Percentiles rank a stretch among this genome's conserved stretches.
These are phyloP conservation scores for Clonostachys byssicola DNA, from an alignment of 2,329 filamentous ascomycete genomes.

Conservation along the genomic window DNA sequence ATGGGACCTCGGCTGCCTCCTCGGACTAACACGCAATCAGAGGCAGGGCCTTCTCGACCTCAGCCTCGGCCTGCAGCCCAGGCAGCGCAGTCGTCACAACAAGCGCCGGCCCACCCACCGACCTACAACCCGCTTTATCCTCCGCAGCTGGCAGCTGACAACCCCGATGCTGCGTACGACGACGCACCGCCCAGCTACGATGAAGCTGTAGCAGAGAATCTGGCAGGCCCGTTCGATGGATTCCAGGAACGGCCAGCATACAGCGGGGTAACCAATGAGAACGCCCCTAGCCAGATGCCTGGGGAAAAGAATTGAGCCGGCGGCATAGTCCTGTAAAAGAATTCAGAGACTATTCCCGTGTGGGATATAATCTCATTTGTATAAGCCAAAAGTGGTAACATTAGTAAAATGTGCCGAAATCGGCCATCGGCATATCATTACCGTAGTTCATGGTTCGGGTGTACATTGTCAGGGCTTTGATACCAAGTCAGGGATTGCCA, in stretches of 20 bases:
- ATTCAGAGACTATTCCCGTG: no score
- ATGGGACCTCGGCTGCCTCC: conserved; percentile 27
- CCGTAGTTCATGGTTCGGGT: no score
- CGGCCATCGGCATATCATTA: background rate
- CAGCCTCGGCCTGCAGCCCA: conserved; percentile 3
- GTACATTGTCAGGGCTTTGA: no score
- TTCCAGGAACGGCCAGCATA: conserved; percentile 59
- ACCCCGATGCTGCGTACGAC: conserved; percentile 45
- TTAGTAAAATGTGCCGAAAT: background rate
- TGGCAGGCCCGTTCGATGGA: conserved; percentile 66
- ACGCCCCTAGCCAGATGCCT: conserved; percentile 48
- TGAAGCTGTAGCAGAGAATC: conserved; percentile 78
- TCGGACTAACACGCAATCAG: conserved; percentile 14
- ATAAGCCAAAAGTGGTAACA: background rate
- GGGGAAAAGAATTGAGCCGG: conserved; percentile 28
- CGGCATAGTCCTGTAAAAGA: no score
- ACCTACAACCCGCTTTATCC: conserved; percentile 50
- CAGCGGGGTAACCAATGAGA: conserved; percentile 58
- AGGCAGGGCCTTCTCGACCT: conserved; percentile 10
- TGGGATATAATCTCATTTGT: no score
- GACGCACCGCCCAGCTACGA: conserved; percentile 95
- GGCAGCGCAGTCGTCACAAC: conserved; percentile 11
- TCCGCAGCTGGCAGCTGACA: conserved; percentile 44
- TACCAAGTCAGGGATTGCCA: no score
- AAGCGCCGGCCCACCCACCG: conserved; percentile 17